Percentiles rank a stretch among this genome's conserved stretches.
phyloP scores from a whole-genome alignment of 192 early-diverging fungal species.

The Lunasporangiospora selenospora region DNA sequence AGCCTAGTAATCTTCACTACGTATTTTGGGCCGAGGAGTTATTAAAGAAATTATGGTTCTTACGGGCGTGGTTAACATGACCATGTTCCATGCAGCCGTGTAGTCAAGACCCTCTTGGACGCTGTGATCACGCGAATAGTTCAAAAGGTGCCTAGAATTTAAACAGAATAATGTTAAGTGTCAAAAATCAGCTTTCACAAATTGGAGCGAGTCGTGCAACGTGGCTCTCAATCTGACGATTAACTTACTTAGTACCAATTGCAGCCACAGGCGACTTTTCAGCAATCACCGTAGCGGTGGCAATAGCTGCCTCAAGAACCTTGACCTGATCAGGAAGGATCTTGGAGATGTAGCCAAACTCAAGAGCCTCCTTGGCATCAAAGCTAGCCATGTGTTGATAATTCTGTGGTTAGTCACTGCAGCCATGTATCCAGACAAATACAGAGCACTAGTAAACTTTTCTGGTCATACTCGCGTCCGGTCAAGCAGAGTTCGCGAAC shows the following conservation, averaged over 20 bases:
- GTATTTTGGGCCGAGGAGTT: not conserved
- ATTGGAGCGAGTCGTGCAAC: too few relatives aligned
- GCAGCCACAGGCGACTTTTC: conserved; percentile 89
- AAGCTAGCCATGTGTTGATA: conserved; percentile 45
- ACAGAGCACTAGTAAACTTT: not conserved
- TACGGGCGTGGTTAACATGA: conserved; percentile 80
- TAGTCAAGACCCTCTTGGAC: conserved; percentile 89
- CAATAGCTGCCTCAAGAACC: conserved; percentile 62
- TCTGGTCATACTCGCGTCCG: conserved; percentile 64
- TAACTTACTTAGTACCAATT: conserved; percentile 80
- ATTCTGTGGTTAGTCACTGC: not conserved
- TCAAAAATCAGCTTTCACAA: not conserved
- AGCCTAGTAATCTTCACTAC: too few relatives aligned
- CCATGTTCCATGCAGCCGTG: conserved; percentile 87
- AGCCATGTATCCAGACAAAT: not conserved
- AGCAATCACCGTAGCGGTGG: conserved; percentile 79
- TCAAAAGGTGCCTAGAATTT: conserved; percentile 69
- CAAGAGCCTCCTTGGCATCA: conserved; percentile 65
- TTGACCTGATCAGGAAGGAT: conserved; percentile 24
- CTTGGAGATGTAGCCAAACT: conserved; percentile 55
- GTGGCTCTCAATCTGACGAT: too few relatives aligned
- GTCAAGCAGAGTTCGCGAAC: conserved; percentile 92
- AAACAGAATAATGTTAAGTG: not conserved
- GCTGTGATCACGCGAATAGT: conserved; percentile 92
- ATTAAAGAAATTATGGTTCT: conserved; percentile 1